These are phyloP conservation scores for Penicillium psychrosexuale DNA, from an alignment of 2,329 filamentous ascomycete species.

Conservation along the genomic window DNA sequence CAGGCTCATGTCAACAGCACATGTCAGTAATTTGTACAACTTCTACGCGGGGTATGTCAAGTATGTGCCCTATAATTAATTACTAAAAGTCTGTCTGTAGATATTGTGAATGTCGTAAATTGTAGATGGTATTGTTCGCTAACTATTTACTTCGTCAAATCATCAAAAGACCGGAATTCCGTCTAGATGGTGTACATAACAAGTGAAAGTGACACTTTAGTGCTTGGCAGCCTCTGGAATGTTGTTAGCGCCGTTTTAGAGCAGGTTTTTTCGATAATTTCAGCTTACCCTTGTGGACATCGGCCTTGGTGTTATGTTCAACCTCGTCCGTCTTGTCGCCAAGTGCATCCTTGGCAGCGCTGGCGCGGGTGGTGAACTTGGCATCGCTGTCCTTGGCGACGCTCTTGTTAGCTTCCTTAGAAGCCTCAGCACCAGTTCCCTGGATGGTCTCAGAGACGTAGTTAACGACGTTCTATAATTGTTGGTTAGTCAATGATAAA, in stretches of 20 bases:
- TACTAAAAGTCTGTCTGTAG: background rate
- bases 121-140: slow-evolving; percentile 2
- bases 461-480: slow-evolving; percentile 57
- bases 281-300: slow-evolving; percentile 24
- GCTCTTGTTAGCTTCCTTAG: slow-evolving; percentile 69
- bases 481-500: background rate
- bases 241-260: background rate
- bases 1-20: too few species aligned
- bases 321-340: slow-evolving; percentile 54
- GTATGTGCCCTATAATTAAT: background rate
- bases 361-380: slow-evolving; percentile 52
- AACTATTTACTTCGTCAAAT: background rate
- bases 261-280: background rate
- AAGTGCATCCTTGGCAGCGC: slow-evolving; percentile 52
- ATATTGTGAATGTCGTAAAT: background rate
- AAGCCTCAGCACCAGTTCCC: slow-evolving; percentile 54
- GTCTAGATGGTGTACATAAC: background rate
- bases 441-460: slow-evolving; percentile 65
- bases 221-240: slow-evolving; percentile 16
- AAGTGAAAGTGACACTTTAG: slow-evolving; percentile 1
- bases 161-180: background rate
- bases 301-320: slow-evolving; percentile 46
- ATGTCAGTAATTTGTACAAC: background rate
- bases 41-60: background rate
- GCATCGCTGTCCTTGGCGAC: slow-evolving; percentile 62